Base-by-base conservation (phyloP, 371 early-diverging fungal species). In the Dichotomocladium elegans region DNA sequence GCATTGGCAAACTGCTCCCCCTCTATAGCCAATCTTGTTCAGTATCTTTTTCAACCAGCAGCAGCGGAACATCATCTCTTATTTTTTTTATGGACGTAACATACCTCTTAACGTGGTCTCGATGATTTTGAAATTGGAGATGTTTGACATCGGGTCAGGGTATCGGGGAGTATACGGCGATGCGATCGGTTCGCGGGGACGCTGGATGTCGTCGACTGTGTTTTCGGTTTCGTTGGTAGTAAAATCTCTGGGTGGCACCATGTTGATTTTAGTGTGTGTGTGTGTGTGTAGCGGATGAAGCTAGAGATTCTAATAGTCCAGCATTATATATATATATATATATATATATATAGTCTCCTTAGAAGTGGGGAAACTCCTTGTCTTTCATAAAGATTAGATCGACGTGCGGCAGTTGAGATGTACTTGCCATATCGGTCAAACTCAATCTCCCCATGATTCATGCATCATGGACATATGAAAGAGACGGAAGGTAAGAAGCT, bases 1-100 rank as follows among this genome's bases (percentile, higher is more conserved):
- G 98, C 98, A 70, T 94, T 95, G 53, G 94, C 95, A 72, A 97
- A 97, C 74, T 97, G 98, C 65, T 97, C 98, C 34, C 98, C 98
- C 86, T 97, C 95, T 81, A 61, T 35, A 41, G n/a, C n/a, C n/a
- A n/a, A n/a, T n/a, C n/a, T n/a, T 47, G 37, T 37, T n/a, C 37
- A 28, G 17, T 17, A 24, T 17, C 14, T 22, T 24, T 26, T 21
- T 21, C 29, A 30, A 9, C 10, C 47, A 29, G 14, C n/a, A n/a
- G n/a, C n/a, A n/a, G n/a, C n/a, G n/a, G n/a, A n/a, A n/a, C n/a
- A n/a, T n/a, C n/a, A n/a, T n/a, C n/a, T n/a, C n/a, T n/a, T n/a
- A n/a, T n/a, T n/a, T n/a, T n/a, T n/a, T n/a, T n/a, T n/a, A n/a
- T n/a, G n/a, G n/a, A 8, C 19, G 3, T 6, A 37, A 9, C 17